phyloP scores from a whole-genome alignment of 345 rosid species.

The Laguncularia racemosa region DNA sequence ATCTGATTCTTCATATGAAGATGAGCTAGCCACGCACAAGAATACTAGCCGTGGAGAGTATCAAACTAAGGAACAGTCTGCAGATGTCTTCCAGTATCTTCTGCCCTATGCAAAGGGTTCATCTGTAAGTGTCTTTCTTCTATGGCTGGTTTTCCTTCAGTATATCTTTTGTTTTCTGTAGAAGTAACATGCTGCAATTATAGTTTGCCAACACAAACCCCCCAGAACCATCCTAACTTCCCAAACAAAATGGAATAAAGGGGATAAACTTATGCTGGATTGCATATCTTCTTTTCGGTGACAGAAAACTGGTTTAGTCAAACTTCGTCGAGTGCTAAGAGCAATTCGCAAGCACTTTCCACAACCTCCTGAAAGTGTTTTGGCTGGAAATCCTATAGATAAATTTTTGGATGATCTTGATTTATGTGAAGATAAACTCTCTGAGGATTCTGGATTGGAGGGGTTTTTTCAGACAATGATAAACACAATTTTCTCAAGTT shows the following conservation, averaged over 20 bases:
- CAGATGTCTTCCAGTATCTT: conserved; percentile 95
- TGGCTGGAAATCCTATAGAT: conserved; percentile 72
- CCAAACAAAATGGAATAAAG: background rate
- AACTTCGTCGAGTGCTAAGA: conserved; percentile 93
- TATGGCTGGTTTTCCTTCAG: background rate
- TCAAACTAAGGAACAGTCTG: conserved; percentile 96
- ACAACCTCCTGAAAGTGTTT: conserved; percentile 83
- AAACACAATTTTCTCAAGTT: conserved; percentile 50
- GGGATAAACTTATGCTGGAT: conserved; percentile 8
- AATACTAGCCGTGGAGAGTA: conserved; percentile 92
- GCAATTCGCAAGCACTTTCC: conserved; percentile 91
- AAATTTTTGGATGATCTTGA: conserved; percentile 78
- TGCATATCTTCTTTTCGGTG: conserved; percentile 13
- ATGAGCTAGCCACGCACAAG: conserved; percentile 79
- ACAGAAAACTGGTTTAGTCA: conserved; percentile 89
- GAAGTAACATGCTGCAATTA: background rate
- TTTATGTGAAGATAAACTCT: conserved; percentile 80
- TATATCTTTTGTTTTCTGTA: conserved; percentile 6
- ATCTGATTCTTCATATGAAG: conserved; percentile 81
- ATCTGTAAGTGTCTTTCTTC: conserved; percentile 57
- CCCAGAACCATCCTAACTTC: background rate
- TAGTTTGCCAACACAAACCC: too few relatives aligned
- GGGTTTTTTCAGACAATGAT: conserved; percentile 68
- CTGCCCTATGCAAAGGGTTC: conserved; percentile 85
- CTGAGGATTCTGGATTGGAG: conserved; percentile 78